Conservation (phyloP, 768 basidiomycete genomes). For the Trametes cingulata region DNA sequence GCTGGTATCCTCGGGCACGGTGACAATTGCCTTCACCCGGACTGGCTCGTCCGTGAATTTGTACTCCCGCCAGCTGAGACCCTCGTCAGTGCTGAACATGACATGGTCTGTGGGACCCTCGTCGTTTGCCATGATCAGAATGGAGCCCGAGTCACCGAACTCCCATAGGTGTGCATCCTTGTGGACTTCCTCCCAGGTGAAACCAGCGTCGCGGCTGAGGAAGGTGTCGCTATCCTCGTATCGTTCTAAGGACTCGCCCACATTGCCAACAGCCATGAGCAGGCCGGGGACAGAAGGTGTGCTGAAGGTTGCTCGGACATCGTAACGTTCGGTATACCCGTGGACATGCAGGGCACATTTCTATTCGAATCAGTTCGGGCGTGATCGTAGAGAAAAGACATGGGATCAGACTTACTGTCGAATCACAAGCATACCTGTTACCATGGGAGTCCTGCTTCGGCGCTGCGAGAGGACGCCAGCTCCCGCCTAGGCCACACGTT, state of each 20-base stretch:
- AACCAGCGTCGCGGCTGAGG: constrained; percentile 94
- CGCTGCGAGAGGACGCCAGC: constrained; percentile 82
- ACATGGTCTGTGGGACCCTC: constrained; percentile 90
- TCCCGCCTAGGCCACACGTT: constrained; percentile 55
- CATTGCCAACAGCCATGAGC: constrained; percentile 95
- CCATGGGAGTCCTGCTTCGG: constrained; percentile 78
- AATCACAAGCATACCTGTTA: constrained; percentile 65
- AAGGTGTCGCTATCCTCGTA: constrained; percentile 94
- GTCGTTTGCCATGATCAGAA: constrained; percentile 93
- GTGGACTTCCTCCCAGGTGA: constrained; percentile 98
- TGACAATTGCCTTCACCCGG: constrained; percentile 75
- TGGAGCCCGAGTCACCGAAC: constrained; percentile 95
- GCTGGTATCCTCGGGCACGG: constrained; percentile 88
- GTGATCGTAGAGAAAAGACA: neutral
- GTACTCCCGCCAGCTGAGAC: constrained; percentile 85
- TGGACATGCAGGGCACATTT: constrained; percentile 88
- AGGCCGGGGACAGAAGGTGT: constrained; percentile 90
- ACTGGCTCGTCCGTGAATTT: constrained; percentile 75
- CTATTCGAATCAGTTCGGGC: constrained; percentile 39
- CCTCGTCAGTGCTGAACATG: constrained; percentile 89
- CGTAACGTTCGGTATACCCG: constrained; percentile 91
- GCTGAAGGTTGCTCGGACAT: constrained; percentile 91
- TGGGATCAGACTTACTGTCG: constrained; percentile 49
- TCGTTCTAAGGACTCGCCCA: constrained; percentile 76
- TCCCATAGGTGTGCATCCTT: constrained; percentile 99